Evolutionary conservation across 441 rosid genomes (phyloP).

Genomic region (Pelargonium myrrhifolium): DNA sequence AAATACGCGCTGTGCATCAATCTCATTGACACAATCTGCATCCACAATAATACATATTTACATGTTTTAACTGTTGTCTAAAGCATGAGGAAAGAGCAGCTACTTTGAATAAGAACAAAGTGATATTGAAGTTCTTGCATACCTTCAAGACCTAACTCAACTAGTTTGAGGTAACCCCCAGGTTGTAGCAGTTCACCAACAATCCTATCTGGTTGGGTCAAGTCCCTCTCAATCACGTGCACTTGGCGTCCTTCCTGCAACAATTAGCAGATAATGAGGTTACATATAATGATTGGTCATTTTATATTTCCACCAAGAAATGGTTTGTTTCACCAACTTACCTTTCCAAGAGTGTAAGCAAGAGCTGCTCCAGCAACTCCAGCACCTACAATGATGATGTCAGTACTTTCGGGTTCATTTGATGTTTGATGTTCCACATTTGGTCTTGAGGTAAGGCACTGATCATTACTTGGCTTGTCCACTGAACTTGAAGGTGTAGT

Average conservation of each 20-base stretch:
- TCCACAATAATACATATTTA: neutral
- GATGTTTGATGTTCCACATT: neutral
- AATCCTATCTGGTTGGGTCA: conserved; percentile 1
- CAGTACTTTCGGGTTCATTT: neutral
- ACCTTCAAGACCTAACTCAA: conserved; percentile 6
- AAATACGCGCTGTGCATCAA: neutral
- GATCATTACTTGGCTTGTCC: too few relatives aligned
- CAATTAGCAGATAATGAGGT: too few relatives aligned
- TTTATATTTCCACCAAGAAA: too few relatives aligned
- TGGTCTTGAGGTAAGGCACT: too few relatives aligned
- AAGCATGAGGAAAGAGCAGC: neutral
- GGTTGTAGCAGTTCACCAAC: conserved; percentile 8
- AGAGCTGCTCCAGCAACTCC: conserved; percentile 8
- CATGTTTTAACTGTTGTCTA: neutral
- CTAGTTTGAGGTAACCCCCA: neutral
- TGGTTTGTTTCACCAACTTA: neutral
- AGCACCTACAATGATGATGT: conserved; percentile 2
- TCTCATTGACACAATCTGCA: neutral
- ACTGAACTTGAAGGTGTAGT: too few relatives aligned
- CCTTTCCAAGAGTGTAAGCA: conserved; percentile 9
- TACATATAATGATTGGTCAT: neutral
- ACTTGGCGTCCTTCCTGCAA: conserved; percentile 9
- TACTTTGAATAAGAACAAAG: too few relatives aligned
- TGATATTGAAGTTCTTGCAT: neutral
- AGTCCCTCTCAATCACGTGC: conserved; percentile 7